Conservation (phyloP, 768 basidiomycete species). For the Leccinum subtestaceum region DNA sequence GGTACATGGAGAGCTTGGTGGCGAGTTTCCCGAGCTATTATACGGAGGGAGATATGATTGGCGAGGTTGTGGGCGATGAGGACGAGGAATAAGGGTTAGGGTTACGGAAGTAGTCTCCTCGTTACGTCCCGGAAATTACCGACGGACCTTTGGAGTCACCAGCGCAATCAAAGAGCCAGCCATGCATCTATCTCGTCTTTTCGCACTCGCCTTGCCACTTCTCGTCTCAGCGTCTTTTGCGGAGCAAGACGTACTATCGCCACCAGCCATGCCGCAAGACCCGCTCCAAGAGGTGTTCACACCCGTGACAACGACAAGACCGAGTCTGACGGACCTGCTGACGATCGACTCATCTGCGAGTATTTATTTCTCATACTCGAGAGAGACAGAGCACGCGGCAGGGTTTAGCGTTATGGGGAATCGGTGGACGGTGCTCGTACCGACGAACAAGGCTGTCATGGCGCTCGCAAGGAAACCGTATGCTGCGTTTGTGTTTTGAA, state of each 20-base stretch:
- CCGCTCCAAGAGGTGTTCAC: slow-evolving; percentile 14
- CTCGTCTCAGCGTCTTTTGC: slow-evolving; percentile 29
- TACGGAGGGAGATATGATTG: slow-evolving; percentile 16
- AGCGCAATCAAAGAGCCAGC: background rate
- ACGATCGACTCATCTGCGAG: slow-evolving; percentile 73
- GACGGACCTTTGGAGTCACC: background rate
- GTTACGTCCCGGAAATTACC: slow-evolving; percentile 7
- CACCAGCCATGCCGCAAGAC: slow-evolving; percentile 15
- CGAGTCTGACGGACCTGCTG: slow-evolving; percentile 70
- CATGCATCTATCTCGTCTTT: slow-evolving; percentile 21
- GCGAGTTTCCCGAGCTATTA: slow-evolving; percentile 52
- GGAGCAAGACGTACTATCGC: slow-evolving; percentile 28
- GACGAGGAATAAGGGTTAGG: background rate
- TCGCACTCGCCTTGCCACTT: slow-evolving; percentile 30
- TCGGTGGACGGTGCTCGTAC: no score
- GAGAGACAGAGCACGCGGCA: slow-evolving; percentile 62
- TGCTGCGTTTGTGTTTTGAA: no score
- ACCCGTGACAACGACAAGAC: slow-evolving; percentile 44
- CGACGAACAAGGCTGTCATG: no score
- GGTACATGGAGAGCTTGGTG: slow-evolving; percentile 57
- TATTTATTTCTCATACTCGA: slow-evolving; percentile 82
- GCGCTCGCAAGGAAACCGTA: no score
- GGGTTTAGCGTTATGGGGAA: slow-evolving; percentile 20
- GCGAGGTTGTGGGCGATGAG: background rate
- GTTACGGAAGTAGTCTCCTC: background rate